Conservation (phyloP, 805 yeast species). For the Brettanomyces bruxellensis region DNA sequence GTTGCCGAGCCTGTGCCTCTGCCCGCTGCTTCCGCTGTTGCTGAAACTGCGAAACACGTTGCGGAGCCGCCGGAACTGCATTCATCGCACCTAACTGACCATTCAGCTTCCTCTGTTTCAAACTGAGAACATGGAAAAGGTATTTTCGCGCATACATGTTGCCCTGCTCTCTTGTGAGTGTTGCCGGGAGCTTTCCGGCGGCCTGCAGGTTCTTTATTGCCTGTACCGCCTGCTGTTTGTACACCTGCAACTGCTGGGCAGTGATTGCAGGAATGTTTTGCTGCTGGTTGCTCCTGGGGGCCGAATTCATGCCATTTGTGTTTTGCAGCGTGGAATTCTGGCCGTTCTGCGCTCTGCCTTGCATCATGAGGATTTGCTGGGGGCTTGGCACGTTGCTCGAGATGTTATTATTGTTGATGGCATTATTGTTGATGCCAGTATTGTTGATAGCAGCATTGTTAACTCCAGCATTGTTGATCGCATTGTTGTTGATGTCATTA, state of each 20-base stretch:
- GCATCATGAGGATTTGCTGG: slow-evolving; percentile 24
- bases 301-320: neutral
- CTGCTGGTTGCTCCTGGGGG: neutral
- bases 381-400: slow-evolving; percentile 17
- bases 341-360: slow-evolving; percentile 7
- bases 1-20: too few relatives aligned
- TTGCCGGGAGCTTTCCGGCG: slow-evolving; percentile 23
- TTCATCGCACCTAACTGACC: slow-evolving; percentile 1
- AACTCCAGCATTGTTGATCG: neutral
- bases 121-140: slow-evolving; percentile 18
- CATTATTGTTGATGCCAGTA: too few relatives aligned
- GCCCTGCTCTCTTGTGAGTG: slow-evolving; percentile 26
- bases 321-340: neutral
- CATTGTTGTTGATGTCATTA: slow-evolving; percentile 9
- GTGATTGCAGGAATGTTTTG: slow-evolving; percentile 6
- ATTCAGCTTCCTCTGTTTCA: slow-evolving; percentile 12
- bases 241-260: slow-evolving; percentile 20
- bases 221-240: slow-evolving; percentile 26
- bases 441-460: too few relatives aligned
- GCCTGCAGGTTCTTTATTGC: slow-evolving; percentile 26
- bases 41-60: slow-evolving; percentile 5
- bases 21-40: slow-evolving; percentile 8
- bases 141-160: slow-evolving; percentile 25
- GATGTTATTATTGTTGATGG: neutral
- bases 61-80: slow-evolving; percentile 9